phyloP scores from a whole-genome alignment of 2,329 filamentous ascomycete genomes.

The Nemania sp. region DNA sequence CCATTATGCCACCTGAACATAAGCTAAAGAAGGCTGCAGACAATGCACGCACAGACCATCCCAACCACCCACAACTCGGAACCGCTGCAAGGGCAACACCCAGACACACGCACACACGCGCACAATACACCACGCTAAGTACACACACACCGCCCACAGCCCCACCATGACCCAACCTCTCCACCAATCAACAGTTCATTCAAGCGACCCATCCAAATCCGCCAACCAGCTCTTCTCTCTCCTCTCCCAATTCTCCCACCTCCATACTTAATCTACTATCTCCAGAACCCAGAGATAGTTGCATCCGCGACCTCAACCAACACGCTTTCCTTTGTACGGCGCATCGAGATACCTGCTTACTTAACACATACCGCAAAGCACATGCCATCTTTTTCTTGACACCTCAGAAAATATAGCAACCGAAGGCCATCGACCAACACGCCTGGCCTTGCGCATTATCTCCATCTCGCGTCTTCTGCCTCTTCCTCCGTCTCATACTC shows the following conservation, averaged over 20 bases:
- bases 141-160: slow-evolving; percentile 16
- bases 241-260: slow-evolving; percentile 13
- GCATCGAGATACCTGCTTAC: background rate
- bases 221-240: background rate
- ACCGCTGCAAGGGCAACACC: slow-evolving; percentile 15
- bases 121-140: too few species aligned
- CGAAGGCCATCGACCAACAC: background rate
- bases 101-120: too few species aligned
- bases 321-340: slow-evolving; percentile 15
- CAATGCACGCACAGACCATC: slow-evolving; percentile 14
- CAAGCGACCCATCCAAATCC: slow-evolving; percentile 13
- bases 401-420: background rate
- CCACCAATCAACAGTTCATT: slow-evolving; percentile 17
- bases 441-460: slow-evolving; percentile 5
- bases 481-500: background rate
- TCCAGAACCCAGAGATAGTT: background rate
- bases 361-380: background rate
- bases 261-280: background rate
- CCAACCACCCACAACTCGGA: slow-evolving; percentile 21
- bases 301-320: slow-evolving; percentile 18
- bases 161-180: slow-evolving; percentile 10
- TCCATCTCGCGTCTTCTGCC: slow-evolving; percentile 8
- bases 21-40: background rate
- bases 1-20: too few species aligned
- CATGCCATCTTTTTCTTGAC: background rate